Evolutionary conservation across 2,329 filamentous ascomycete species (phyloP), one percentile per base, ranked within the genome.

Genomic region (Sporothrix variecibatus): DNA sequence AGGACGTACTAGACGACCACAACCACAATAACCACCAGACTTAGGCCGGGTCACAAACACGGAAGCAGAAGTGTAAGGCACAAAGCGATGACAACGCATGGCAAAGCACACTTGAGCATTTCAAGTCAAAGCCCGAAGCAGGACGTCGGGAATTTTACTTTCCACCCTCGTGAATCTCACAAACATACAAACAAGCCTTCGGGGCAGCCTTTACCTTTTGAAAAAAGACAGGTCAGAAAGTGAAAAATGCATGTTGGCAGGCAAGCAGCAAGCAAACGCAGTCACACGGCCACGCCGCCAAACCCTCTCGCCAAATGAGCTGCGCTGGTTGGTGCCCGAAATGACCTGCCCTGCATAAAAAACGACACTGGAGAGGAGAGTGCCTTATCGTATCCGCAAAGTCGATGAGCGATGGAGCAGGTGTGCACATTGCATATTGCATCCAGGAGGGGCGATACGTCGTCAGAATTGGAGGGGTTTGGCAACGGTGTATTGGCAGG

Each of bases 311-410:
- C 12, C 67, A 56, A 58, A 40, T n/a, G 31, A 17, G 60, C 38
- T 17, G 17, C 20, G 69, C 17, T 71, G 53, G 38, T 31, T 62
- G 51, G 53, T 58, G 34, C 53, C 43, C 62, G 23, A 67, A 23
- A 38, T 46, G 62, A 40, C 49, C 51, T 43, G 34, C 15, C 53
- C 69, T 71, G 69, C 69, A 71, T 71, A 9, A 43, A 67, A 56
- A 71, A 71, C 68, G 51, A 43, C 53, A 62, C 68, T 71, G 49
- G 23, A 8, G 15, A 60, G 7, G 34, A 26, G 46, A 46, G 53
- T 71, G 69, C 69, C 34, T 62, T 23, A 71, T 71, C 69, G 69
- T 62, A 71, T 49, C 69, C 53, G 38, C 34, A 53, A 46, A n/a
- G 53, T 46, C 51, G 69, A 62, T 71, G 69, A 26, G 51, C 38